phyloP scores from a whole-genome alignment of 192 early-diverging fungal genomes.

The Mortierella hygrophila region DNA sequence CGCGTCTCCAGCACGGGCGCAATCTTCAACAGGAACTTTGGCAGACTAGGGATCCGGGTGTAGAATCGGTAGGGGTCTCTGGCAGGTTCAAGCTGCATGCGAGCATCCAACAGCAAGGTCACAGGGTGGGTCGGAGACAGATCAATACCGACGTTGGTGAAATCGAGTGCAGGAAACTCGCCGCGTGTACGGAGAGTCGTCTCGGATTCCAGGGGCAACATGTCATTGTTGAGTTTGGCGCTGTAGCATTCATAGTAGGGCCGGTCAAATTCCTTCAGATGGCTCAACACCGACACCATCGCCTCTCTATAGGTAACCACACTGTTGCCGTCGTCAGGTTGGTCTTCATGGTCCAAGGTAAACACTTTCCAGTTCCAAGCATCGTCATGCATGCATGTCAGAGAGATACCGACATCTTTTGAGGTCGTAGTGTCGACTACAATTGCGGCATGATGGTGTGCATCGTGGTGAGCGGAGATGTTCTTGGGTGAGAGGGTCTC shows the following conservation, averaged over 20 bases:
- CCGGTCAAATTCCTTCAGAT: conserved; percentile 13
- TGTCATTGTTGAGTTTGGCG: conserved; percentile 15
- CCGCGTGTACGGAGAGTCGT: background rate
- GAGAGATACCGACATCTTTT: conserved; percentile 11
- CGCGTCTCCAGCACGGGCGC: conserved; percentile 27
- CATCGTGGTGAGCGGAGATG: background rate
- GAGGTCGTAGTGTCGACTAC: conserved; percentile 15
- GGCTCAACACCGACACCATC: background rate
- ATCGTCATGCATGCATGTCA: background rate
- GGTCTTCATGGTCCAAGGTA: background rate
- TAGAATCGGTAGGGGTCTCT: conserved; percentile 4
- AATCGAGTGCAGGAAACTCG: background rate
- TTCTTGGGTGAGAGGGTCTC: background rate
- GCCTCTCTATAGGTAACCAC: background rate
- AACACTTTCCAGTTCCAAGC: conserved; percentile 19
- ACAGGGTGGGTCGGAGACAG: conserved; percentile 9
- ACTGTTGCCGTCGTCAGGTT: background rate
- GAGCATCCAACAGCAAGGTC: conserved; percentile 10
- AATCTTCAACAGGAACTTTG: conserved; percentile 30
- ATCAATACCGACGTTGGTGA: conserved; percentile 2
- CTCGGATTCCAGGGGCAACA: conserved; percentile 12
- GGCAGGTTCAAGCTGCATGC: background rate
- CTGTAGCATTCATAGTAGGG: conserved; percentile 21
- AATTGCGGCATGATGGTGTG: conserved; percentile 11
- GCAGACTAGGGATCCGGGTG: conserved; percentile 15